These are phyloP conservation scores for Solanum appendiculatum DNA, from an alignment of 257 asterid genomes.

Conservation along the genomic window DNA sequence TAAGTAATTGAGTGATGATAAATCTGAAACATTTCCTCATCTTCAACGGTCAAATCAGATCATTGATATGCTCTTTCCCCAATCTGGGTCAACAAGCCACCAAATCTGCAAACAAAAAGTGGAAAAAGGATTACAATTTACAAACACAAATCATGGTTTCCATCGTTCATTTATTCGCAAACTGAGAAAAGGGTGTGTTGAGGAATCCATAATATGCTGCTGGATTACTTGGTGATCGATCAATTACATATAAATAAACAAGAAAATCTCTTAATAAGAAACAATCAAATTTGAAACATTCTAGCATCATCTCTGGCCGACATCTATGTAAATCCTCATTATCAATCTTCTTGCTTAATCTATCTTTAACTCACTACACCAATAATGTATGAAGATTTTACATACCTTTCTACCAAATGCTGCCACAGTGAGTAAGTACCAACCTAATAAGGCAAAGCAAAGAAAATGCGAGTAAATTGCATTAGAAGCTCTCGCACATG, in stretches of 20 bases:
- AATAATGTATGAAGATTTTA: neutral
- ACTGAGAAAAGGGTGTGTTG: neutral
- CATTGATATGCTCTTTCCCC: neutral
- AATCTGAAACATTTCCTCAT: neutral
- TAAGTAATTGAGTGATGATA: neutral
- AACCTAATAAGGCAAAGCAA: neutral
- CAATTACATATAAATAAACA: neutral
- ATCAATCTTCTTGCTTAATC: neutral
- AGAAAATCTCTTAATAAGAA: neutral
- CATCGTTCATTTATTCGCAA: neutral
- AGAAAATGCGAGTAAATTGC: neutral
- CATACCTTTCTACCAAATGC: neutral
- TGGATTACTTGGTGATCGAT: neutral
- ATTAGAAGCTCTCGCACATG: neutral
- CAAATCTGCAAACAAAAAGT: neutral
- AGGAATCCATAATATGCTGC: neutral
- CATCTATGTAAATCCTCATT: neutral
- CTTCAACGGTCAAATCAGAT: neutral
- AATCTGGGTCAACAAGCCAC: neutral
- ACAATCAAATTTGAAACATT: neutral
- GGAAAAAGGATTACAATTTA: neutral
- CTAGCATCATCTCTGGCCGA: neutral
- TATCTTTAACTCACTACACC: neutral
- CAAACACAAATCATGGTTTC: neutral
- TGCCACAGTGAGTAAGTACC: neutral